Base-by-base conservation (phyloP, 495 filamentous ascomycete species). In the Aspergillus sparsus region DNA sequence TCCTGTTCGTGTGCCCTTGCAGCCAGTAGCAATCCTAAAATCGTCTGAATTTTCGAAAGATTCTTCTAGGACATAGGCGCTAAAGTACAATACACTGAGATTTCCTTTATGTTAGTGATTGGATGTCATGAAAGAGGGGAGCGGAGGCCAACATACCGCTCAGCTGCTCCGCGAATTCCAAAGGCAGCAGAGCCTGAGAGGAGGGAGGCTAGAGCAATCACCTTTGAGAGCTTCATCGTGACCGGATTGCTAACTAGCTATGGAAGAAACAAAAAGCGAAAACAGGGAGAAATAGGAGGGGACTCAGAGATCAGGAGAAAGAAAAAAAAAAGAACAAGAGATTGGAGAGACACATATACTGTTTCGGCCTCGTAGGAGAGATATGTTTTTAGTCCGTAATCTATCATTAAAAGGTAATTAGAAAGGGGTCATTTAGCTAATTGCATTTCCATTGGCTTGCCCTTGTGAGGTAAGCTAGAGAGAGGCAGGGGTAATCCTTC, bases 151-250 rank as follows among this genome's bases (percentile, higher is more conserved):
- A 27, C 16, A 6, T 31, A 49, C 47, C 47, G 13, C 32, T 49
- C 47, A 49, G 47, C 47, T 27, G 47, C n/a, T 27, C 47, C 47
- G 16, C 47, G 47, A 8, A 21, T 27, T 15, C 47, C 47, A 31
- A 27, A 18, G n/a, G 47, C 47, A 27, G 16, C 16, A 10, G 21
- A 7, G 5, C 47, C 15, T 6, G 47, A 15, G 12, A 49, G 21
- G 6, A 8, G 5, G 7, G 15, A 27, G 12, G 16, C 15, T 8
- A 49, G 21, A 15, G 21, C 32, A 31, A 49, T 41, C 1, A 31
- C n/a, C 8, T 27, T 7, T 5, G 47, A 27, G 1, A 49, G 47
- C 47, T 49, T 49, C 47, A 49, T 49, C 0, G 15, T 49, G 7
- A 11, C 8, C 3, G 3, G 21, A 27, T 27, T 27, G 1, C 21